Percentiles rank a stretch among this genome's conserved stretches.
phyloP scores from a whole-genome alignment of 495 filamentous ascomycete genomes.

The Rhypophila decipiens region DNA sequence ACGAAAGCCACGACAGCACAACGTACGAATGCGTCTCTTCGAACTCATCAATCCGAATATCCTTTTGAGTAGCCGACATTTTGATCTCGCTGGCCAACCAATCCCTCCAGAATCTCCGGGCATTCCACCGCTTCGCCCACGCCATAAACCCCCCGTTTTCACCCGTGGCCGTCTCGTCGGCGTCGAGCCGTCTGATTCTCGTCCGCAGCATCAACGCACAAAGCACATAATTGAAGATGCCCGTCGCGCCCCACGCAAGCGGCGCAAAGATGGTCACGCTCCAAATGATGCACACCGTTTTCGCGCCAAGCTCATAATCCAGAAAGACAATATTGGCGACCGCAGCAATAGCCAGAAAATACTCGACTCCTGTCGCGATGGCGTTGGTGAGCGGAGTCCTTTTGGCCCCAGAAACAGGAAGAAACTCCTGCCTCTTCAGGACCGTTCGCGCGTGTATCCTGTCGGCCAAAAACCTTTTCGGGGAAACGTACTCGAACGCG shows the following conservation, averaged over 20 bases:
- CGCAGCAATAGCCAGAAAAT: conserved; percentile 3
- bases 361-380: conserved; percentile 5
- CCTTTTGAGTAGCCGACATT: not conserved
- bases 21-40: not conserved
- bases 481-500: conserved; percentile 10
- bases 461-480: conserved; percentile 1
- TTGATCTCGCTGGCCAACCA: not conserved
- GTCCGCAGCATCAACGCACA: conserved; percentile 6
- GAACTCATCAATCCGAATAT: not conserved
- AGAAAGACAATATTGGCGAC: conserved; percentile 8
- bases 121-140: not conserved
- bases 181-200: not conserved
- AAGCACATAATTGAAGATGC: conserved; percentile 5
- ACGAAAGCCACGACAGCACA: conserved; percentile 13
- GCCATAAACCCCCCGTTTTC: not conserved
- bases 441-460: not conserved
- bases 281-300: conserved; percentile 8
- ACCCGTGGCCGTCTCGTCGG: not conserved
- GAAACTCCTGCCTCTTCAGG: not conserved
- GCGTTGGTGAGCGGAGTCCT: not conserved
- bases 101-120: not conserved
- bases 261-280: conserved; percentile 5
- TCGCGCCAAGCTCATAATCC: conserved; percentile 5
- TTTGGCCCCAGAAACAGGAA: not conserved
- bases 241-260: conserved; percentile 7